Base-by-base conservation (phyloP, 129 eudicot species). In the Flaveria robusta region DNA sequence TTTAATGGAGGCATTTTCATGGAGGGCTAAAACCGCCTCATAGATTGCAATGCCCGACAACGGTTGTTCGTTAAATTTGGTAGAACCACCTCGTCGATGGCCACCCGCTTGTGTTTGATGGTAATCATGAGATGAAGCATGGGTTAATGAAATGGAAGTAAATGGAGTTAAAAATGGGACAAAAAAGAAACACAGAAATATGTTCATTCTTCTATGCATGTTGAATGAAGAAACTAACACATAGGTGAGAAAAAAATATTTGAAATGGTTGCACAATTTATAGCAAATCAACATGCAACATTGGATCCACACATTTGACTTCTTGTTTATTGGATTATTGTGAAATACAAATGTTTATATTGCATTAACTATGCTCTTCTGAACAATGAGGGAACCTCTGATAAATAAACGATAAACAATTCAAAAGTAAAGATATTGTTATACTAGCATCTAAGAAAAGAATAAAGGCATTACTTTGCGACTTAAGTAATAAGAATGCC, bases 11-110 rank as follows among this genome's bases (percentile, higher is more conserved):
- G 81, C 76, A 77, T 77, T 56, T 19, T 77, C 62, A 31, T 77
- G 81, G 34, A 77, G 76, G 26, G 59, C 81, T 56, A 77, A 69
- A 77, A 77, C 81, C n/a, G 81, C 81, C 7, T 77, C 81, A 15
- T 56, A 20, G 59, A 77, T 77, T 37, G 81, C 76, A 4, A 77
- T 77, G 14, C 56, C 50, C 19, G 81, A 29, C 3, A 77, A 11
- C 19, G 81, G 50, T 29, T 77, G 81, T 59, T 77, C 81, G 47
- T 77, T 77, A 42, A 55, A n/a, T 11, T 77, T 77, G 59, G 43
- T 10, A 5, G 50, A 31, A 15, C 41, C 66, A 18, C 15, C 39
- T 22, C 12, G 65, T 13, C 37, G 19, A 31, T 74, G 51, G 42
- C 55, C 73, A n/a, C 37, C 23, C 0, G 14, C 54, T 6, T 50